phyloP scores from a whole-genome alignment of 148 eudicot genomes.

The Nepenthes gracilis region DNA sequence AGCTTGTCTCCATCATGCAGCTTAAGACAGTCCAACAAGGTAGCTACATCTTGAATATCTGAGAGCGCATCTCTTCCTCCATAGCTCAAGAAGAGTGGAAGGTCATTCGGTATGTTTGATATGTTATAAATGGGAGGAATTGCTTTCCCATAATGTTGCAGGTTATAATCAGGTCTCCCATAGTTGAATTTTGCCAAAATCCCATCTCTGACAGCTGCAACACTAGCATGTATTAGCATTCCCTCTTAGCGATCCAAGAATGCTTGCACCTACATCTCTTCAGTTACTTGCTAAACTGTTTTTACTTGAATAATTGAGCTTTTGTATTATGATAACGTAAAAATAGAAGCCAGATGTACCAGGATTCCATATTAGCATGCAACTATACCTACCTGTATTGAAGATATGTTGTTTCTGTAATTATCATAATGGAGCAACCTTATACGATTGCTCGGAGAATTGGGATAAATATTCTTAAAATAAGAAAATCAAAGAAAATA shows the following conservation, averaged over 20 bases:
- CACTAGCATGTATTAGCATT: background rate
- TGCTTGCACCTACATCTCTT: no score
- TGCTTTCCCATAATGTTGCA: slow-evolving; percentile 39
- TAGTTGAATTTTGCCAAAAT: slow-evolving; percentile 45
- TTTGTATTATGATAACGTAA: no score
- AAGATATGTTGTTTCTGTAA: no score
- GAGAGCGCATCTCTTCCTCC: slow-evolving; percentile 57
- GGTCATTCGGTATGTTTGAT: slow-evolving; percentile 35
- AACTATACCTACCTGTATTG: no score
- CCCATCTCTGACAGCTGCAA: slow-evolving; percentile 42
- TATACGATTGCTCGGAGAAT: no score
- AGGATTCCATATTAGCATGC: no score
- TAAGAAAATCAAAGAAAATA: background rate
- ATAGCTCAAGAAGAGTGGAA: slow-evolving; percentile 52
- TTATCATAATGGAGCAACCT: no score
- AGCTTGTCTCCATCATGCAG: slow-evolving; percentile 50
- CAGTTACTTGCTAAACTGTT: no score
- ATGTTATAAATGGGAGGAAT: slow-evolving; percentile 48
- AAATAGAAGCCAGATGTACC: no score
- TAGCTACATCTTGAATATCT: slow-evolving; percentile 37
- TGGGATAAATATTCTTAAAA: no score
- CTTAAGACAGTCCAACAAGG: slow-evolving; percentile 41
- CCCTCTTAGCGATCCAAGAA: no score
- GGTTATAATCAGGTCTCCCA: slow-evolving; percentile 22
- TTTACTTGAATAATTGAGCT: no score